Evolutionary conservation across 352 stramenopile species (phyloP), one percentile per base, ranked within the genome.

Genomic region (Globisporangium takayamanum): DNA sequence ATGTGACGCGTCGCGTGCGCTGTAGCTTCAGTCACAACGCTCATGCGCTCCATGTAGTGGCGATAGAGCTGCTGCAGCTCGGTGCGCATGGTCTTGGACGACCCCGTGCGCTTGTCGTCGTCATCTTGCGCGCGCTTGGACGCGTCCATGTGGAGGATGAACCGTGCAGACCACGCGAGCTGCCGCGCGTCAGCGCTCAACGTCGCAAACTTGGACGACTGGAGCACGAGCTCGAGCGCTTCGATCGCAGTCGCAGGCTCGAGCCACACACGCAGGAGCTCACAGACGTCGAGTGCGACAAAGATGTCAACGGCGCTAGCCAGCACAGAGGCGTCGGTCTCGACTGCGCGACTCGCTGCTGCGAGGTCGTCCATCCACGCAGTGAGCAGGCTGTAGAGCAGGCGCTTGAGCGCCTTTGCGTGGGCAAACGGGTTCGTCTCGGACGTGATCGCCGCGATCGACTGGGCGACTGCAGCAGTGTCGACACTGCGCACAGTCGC

Each of bases 1-100:
- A 85, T 63, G 6, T 47, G 60, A 20, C 45, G 51, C 28, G 70
- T 62, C 4, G 68, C 54, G 57, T 78, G 67, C 14, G 60, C 51
- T n/a, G 55, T 2, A 26, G 74, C 61, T 60, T 82, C 73, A 8
- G 58, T 52, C 46, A 69, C 64, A 12, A 72, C 60, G 50, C 60
- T 76, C 76, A 85, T 85, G 46, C 68, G 50, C 15, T 44, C 28
- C 53, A 80, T 64, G 39, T 83, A 83, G 37, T 66, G 64, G 25
- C 66, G 72, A 51, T 80, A 69, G 16, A 85, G 60, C 49, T 69
- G 61, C 20, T 51, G 59, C 5, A 83, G 37, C 49, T 64, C 59
- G 12, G 61, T 28, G 22, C 67, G 48, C 53, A 57, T 42, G 41
- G 51, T 64, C 41, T 45, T 55, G 10, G 44, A 39, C n/a, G 28